Evolutionary conservation across 257 asterid genomes (phyloP), one percentile per base, ranked within the genome.

Genomic region (Nicotiana sylvestris): DNA sequence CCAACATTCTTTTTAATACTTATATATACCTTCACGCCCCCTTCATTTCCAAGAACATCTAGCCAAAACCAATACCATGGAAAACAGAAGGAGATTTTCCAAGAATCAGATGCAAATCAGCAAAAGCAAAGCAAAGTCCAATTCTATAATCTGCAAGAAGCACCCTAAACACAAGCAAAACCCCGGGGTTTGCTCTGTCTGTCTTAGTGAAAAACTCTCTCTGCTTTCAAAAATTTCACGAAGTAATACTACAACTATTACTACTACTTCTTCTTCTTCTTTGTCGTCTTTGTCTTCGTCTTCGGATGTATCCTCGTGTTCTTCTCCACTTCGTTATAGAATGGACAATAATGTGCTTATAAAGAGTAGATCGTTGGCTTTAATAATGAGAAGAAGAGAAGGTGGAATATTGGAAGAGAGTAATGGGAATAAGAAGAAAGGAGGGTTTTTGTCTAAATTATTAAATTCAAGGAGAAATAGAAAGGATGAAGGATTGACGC

Each of bases 101-200:
- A 77, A 86, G 82, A 92, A 62, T 77, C 65, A 62, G 39, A 64
- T 64, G n/a, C 32, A 82, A 57, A 66, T 21, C 84, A 6, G 84
- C 8, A 85, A 84, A 82, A 81, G 89, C 35, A 87, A 83, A 81
- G 69, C 86, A 81, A 76, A 83, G 74, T 66, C 46, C 13, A 37
- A 4, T 13, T 18, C 25, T 74, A 43, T 77, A 13, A 6, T 78
- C 0, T 94, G 98, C 91, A 88, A 85, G 83, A 92, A 87, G 81
- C 98, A 94, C 46, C 95, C 97, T 0, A 94, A 88, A 16, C 96
- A 94, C 87, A 77, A 83, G 49, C 98, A 92, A 76, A 89, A 93
- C 0, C 96, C 97, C 0, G 98, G 98, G 0, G 95, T 94, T 37
- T 94, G 98, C 72, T 91, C 98, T 4, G 43, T 90, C 55, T 94